Conservation (phyloP, 495 filamentous ascomycete genomes). For the Tuber indicum region DNA sequence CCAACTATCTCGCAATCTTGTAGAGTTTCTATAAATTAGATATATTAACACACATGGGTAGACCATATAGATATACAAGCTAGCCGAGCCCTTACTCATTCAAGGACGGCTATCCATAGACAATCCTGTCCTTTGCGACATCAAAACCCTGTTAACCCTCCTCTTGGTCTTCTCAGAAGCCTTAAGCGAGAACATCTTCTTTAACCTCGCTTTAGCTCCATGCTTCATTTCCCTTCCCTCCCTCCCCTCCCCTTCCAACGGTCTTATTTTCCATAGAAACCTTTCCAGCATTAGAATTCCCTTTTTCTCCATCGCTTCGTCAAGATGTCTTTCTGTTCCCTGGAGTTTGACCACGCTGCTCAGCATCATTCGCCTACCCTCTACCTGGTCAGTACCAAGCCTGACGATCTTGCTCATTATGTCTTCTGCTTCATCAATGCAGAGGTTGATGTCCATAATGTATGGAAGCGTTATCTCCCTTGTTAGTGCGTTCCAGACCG, state of each 20-base stretch:
- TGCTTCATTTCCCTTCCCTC: neutral
- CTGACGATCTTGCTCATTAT: neutral
- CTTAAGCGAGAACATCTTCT: neutral
- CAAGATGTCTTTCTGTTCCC: neutral
- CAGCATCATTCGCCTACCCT: neutral
- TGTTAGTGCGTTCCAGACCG: neutral
- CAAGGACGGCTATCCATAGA: neutral
- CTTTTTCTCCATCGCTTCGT: neutral
- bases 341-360: neutral
- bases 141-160: neutral
- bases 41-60: neutral
- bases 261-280: neutral
- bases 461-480: neutral
- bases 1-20: neutral
- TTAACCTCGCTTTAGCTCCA: neutral
- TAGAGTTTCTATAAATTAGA: neutral
- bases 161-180: neutral
- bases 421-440: neutral
- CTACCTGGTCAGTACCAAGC: neutral
- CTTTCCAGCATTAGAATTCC: neutral
- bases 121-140: neutral
- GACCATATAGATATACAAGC: neutral
- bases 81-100: neutral
- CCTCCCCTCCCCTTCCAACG: neutral
- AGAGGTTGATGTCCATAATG: slow-evolving; percentile 1